phyloP scores from a whole-genome alignment of 768 basidiomycete genomes.

The Dacryopinax spathularia region DNA sequence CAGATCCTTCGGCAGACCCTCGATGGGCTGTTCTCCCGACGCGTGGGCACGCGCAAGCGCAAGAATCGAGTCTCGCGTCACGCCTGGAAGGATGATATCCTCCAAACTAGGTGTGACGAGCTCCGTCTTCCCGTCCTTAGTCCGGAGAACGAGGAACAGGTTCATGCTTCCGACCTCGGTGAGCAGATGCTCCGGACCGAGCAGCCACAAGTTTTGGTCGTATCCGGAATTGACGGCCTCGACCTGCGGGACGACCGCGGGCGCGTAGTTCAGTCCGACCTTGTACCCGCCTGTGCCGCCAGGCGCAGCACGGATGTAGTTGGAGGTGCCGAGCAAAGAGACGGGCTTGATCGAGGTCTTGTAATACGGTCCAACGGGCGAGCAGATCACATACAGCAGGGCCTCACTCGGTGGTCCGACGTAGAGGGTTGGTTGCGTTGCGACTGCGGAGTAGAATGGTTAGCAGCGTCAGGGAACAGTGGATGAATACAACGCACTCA shows the following conservation, averaged over 20 bases:
- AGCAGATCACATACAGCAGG: conserved; percentile 26
- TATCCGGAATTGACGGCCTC: conserved; percentile 25
- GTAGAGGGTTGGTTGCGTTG: conserved; percentile 25
- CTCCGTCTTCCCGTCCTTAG: conserved; percentile 21
- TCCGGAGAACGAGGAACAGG: conserved; percentile 25
- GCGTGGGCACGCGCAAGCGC: conserved; percentile 20
- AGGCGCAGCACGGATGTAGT: conserved; percentile 23
- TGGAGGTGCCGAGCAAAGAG: conserved; percentile 23
- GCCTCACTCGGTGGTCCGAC: conserved; percentile 24
- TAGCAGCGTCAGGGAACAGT: background rate
- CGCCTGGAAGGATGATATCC: conserved; percentile 24
- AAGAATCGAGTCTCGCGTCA: conserved; percentile 21
- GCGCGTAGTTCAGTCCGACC: conserved; percentile 22
- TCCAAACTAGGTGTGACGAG: conserved; percentile 25
- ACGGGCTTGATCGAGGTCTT: conserved; percentile 25
- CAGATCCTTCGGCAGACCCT: conserved; percentile 6
- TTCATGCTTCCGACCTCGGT: conserved; percentile 26
- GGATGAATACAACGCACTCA: background rate
- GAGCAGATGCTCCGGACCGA: conserved; percentile 20
- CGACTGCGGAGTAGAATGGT: conserved; percentile 16
- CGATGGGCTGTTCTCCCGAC: conserved; percentile 9
- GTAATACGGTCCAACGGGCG: conserved; percentile 17
- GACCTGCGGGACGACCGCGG: conserved; percentile 24
- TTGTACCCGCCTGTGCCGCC: conserved; percentile 28
- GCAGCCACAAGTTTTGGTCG: conserved; percentile 26